Percentiles rank a stretch among this genome's conserved stretches.
These are phyloP conservation scores for Bacterosira constricta DNA, from an alignment of 108 stramenopile species.

Conservation along the genomic window DNA sequence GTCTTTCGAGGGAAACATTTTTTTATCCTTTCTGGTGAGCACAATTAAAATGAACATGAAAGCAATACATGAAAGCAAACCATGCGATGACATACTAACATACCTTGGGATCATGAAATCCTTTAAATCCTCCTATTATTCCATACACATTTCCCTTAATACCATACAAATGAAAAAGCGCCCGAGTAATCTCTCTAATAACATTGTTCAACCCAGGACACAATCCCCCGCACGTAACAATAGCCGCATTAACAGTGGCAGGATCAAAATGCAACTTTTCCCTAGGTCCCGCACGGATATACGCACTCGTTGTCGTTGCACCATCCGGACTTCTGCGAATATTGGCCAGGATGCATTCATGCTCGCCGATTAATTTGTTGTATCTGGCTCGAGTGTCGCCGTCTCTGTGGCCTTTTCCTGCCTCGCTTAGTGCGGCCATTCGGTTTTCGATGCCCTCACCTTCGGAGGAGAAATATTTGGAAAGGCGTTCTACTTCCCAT, in stretches of 20 bases:
- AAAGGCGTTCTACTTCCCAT: constrained; percentile 81
- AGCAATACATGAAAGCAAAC: too few relatives aligned
- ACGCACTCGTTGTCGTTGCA: constrained; percentile 56
- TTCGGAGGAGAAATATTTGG: constrained; percentile 60
- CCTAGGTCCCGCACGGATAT: constrained; percentile 90
- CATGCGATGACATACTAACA: background rate
- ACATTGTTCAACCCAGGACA: constrained; percentile 98
- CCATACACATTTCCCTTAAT: constrained; percentile 89
- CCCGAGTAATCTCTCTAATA: constrained; percentile 89
- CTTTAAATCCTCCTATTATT: constrained; percentile 90
- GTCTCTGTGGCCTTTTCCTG: constrained; percentile 2
- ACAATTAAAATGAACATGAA: too few relatives aligned
- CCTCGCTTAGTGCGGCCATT: constrained; percentile 28
- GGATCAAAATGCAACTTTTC: constrained; percentile 90
- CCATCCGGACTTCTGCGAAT: constrained; percentile 79
- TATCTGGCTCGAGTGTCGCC: constrained; percentile 46
- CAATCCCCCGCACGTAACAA: constrained; percentile 97
- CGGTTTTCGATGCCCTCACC: constrained; percentile 38
- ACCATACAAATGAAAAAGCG: constrained; percentile 79
- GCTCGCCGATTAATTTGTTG: constrained; percentile 83
- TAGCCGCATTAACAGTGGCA: constrained; percentile 86
- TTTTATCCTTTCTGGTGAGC: too few relatives aligned
- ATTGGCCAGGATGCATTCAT: constrained; percentile 87
- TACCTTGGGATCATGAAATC: constrained; percentile 75
- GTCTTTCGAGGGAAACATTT: too few relatives aligned